Conservation (phyloP, 2,329 filamentous ascomycete species). For the Penicillium sp. region DNA sequence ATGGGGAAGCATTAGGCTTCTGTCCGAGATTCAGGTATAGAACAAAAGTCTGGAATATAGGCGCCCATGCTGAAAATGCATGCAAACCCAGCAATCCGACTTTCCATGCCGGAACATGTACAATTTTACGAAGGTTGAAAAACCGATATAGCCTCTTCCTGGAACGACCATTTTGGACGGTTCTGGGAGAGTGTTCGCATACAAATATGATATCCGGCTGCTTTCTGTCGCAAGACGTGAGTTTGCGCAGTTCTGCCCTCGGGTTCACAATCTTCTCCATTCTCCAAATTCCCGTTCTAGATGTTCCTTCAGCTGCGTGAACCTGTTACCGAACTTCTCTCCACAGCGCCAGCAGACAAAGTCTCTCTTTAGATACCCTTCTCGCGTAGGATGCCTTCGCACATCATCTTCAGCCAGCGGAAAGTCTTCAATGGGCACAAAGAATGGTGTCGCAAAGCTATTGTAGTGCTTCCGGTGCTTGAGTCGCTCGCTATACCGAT, state of each 20-base stretch:
- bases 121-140: slow-evolving; percentile 14
- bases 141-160: slow-evolving; percentile 3
- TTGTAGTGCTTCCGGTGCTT: slow-evolving; percentile 89
- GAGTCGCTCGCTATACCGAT: slow-evolving; percentile 71
- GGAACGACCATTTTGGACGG: slow-evolving; percentile 3
- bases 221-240: neutral
- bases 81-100: slow-evolving; percentile 1
- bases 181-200: neutral
- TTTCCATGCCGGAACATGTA: slow-evolving; percentile 16
- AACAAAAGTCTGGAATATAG: neutral
- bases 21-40: slow-evolving; percentile 2
- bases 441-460: slow-evolving; percentile 82
- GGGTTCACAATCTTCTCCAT: slow-evolving; percentile 66
- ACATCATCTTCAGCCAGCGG: slow-evolving; percentile 68
- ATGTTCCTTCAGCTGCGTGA: slow-evolving; percentile 73
- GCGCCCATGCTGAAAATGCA: slow-evolving; percentile 14
- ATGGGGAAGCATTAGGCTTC: slow-evolving; percentile 7
- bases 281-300: slow-evolving; percentile 70
- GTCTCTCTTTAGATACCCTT: slow-evolving; percentile 63
- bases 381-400: slow-evolving; percentile 57
- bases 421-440: slow-evolving; percentile 76
- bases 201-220: neutral
- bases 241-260: neutral
- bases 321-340: slow-evolving; percentile 69
- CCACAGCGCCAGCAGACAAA: slow-evolving; percentile 85